A percentile compares a stretch with the other conserved stretches of the same genome.
Evolutionary conservation across 345 rosid species (phyloP).

Genomic region (Geranium rotundifolium): DNA sequence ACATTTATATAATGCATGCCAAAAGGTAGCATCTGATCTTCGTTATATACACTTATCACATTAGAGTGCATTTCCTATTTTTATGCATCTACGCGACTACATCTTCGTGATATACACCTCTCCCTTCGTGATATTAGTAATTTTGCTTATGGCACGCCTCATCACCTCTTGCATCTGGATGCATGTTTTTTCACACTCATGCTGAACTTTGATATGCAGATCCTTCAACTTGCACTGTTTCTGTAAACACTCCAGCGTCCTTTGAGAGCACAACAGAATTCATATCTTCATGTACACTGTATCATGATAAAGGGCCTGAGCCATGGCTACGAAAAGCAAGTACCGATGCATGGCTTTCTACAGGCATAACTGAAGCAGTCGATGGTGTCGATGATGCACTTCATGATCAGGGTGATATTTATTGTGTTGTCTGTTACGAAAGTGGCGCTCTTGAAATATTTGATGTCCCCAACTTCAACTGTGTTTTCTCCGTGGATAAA

Average conservation of each 20-base stretch:
- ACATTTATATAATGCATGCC: neutral
- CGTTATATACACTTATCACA: neutral
- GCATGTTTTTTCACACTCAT: neutral
- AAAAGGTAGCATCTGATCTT: neutral
- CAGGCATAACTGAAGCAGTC: conserved; percentile 72
- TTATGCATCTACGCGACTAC: neutral
- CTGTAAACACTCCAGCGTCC: conserved; percentile 52
- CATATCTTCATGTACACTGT: conserved; percentile 78
- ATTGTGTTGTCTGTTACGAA: conserved; percentile 80
- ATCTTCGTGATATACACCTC: too few relatives aligned
- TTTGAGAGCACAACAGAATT: conserved; percentile 50
- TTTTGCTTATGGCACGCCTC: neutral
- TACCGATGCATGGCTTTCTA: conserved; percentile 94
- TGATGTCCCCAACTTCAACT: conserved; percentile 79
- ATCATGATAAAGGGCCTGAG: conserved; percentile 90
- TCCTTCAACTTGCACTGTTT: conserved; percentile 71
- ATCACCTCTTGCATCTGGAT: neutral
- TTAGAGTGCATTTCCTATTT: neutral
- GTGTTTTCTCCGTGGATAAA: conserved; percentile 76
- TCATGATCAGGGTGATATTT: conserved; percentile 87
- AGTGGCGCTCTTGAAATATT: conserved; percentile 80
- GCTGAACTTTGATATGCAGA: conserved; percentile 33
- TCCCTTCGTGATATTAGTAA: too few relatives aligned
- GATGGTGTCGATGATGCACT: conserved; percentile 79
- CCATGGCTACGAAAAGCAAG: conserved; percentile 96